Evolutionary conservation across 768 basidiomycete genomes (phyloP).

Genomic region (Galerina marginata): DNA sequence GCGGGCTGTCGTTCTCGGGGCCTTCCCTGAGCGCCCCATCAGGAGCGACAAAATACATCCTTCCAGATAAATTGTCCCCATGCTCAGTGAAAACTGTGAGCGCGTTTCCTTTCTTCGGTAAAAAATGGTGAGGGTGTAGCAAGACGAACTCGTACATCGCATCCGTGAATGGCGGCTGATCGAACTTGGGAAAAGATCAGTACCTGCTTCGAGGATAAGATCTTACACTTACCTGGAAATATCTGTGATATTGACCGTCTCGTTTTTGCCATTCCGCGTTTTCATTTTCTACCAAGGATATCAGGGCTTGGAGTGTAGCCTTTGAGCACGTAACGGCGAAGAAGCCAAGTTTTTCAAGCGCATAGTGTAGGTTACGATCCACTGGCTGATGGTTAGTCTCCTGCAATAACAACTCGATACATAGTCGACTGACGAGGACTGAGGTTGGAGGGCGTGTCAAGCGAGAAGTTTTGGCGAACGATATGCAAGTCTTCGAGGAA

Average conservation of each 20-base stretch:
- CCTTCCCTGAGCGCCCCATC: slow-evolving; percentile 7
- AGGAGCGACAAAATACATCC: background rate
- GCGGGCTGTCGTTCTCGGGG: background rate
- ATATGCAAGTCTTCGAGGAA: background rate
- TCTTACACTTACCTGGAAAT: too few species aligned
- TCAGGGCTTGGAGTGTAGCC: slow-evolving; percentile 12
- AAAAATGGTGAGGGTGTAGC: slow-evolving; percentile 6
- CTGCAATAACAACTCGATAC: background rate
- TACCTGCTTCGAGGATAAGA: background rate
- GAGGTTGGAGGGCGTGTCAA: slow-evolving; percentile 2
- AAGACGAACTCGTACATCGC: slow-evolving; percentile 15
- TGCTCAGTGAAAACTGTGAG: background rate
- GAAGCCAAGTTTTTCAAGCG: slow-evolving; percentile 16
- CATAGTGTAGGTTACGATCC: slow-evolving; percentile 15
- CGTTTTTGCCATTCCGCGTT: background rate
- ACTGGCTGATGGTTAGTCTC: slow-evolving; percentile 3
- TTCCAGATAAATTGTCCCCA: background rate
- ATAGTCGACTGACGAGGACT: slow-evolving; percentile 1
- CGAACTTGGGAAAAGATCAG: background rate
- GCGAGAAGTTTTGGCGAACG: background rate
- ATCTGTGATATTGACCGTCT: background rate
- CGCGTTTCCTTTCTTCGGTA: background rate
- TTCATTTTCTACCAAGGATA: slow-evolving; percentile 11
- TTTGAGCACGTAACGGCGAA: slow-evolving; percentile 22
- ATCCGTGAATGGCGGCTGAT: slow-evolving; percentile 10